Evolutionary conservation across 768 basidiomycete species (phyloP).

Genomic region (Tricholoma matsutake): DNA sequence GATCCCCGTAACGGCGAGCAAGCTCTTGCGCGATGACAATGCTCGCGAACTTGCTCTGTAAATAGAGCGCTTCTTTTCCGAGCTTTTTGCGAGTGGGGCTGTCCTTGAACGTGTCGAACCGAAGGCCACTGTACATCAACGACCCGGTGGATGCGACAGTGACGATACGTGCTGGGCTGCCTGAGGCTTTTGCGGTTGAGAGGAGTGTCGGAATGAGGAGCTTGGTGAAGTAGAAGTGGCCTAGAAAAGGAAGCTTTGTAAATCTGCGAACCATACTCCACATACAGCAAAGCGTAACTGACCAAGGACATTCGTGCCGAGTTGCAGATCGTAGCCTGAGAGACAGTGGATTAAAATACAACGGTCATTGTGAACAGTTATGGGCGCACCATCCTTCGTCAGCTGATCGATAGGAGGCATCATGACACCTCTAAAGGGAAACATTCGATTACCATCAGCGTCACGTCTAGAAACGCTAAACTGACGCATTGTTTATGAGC

Average conservation of each 20-base stretch:
- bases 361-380: neutral
- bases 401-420: slow-evolving; percentile 39
- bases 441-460: neutral
- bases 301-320: slow-evolving; percentile 55
- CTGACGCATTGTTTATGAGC: neutral
- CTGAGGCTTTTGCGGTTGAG: slow-evolving; percentile 33
- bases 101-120: slow-evolving; percentile 43
- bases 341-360: neutral
- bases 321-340: slow-evolving; percentile 56
- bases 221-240: slow-evolving; percentile 45
- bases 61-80: slow-evolving; percentile 17
- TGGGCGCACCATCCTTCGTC: slow-evolving; percentile 23
- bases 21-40: slow-evolving; percentile 38
- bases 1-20: slow-evolving; percentile 35
- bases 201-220: slow-evolving; percentile 42
- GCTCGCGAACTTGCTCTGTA: slow-evolving; percentile 35
- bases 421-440: slow-evolving; percentile 41
- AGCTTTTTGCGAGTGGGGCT: slow-evolving; percentile 27
- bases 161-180: slow-evolving; percentile 39
- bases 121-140: slow-evolving; percentile 16
- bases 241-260: slow-evolving; percentile 12
- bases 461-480: neutral
- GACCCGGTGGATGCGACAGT: slow-evolving; percentile 36
- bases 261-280: neutral
- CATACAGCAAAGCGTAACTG: neutral